phyloP scores from a whole-genome alignment of 179 eudicot species.

The Beta lomatogona region DNA sequence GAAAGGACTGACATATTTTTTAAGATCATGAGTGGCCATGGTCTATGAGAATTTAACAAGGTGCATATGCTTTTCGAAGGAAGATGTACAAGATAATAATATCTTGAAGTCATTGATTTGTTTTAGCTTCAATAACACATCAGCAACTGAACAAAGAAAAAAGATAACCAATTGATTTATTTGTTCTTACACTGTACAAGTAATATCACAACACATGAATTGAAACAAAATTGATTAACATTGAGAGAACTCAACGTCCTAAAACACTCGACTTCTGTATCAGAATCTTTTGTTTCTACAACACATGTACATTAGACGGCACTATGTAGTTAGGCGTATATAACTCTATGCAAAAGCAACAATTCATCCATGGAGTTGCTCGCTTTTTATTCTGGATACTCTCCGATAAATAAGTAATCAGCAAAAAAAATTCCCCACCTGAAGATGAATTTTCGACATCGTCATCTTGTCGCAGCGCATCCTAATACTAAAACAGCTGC shows the following conservation, averaged over 20 bases:
- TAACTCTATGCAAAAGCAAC: not conserved
- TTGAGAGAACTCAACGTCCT: not conserved
- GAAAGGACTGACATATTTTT: too few species aligned
- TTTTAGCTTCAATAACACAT: not conserved
- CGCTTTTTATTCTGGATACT: not conserved
- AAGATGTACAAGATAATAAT: too few species aligned
- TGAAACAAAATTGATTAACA: too few species aligned
- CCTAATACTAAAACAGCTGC: not conserved
- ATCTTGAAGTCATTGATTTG: not conserved
- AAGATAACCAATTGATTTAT: too few species aligned
- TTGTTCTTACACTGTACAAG: too few species aligned
- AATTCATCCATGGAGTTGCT: not conserved
- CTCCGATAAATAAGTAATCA: not conserved
- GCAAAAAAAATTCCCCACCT: not conserved
- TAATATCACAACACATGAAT: too few species aligned
- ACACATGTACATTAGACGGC: slow-evolving; percentile 10
- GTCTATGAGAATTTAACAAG: too few species aligned
- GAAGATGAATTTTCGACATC: not conserved
- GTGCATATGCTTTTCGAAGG: too few species aligned
- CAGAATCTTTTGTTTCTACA: slow-evolving; percentile 6
- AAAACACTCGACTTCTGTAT: not conserved
- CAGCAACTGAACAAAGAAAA: not conserved
- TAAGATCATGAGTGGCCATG: too few species aligned
- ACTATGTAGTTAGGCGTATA: not conserved
- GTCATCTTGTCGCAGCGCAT: slow-evolving; percentile 2